These are phyloP conservation scores for Paramecium caudatum DNA, from an alignment of 73 alveolate species.

Conservation along the genomic window DNA sequence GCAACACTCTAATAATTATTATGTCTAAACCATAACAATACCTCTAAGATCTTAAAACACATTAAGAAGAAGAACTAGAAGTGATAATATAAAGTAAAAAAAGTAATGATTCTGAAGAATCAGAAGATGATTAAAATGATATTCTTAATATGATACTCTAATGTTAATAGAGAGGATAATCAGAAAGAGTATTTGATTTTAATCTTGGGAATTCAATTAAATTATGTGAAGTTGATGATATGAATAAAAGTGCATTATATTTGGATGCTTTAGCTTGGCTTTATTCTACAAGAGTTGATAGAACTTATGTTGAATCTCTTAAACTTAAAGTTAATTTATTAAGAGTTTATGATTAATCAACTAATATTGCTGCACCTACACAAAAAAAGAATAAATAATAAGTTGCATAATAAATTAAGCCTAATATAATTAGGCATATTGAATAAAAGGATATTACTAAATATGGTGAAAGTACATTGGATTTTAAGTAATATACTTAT, in stretches of 20 bases:
- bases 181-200: conserved; percentile 36
- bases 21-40: conserved; percentile 33
- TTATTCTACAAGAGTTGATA: conserved; percentile 17
- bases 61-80: conserved; percentile 43
- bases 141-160: conserved; percentile 19
- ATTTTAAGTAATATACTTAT: conserved; percentile 11
- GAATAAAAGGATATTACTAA: background rate
- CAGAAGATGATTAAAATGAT: conserved; percentile 28
- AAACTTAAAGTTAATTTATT: conserved; percentile 6
- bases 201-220: background rate
- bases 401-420: background rate
- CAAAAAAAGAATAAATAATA: conserved; percentile 6
- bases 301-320: conserved; percentile 23
- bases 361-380: conserved; percentile 1
- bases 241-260: conserved; percentile 46
- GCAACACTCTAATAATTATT: no score
- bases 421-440: background rate
- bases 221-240: conserved; percentile 12
- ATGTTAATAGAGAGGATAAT: background rate
- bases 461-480: conserved; percentile 36
- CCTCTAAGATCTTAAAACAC: conserved; percentile 29
- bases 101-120: background rate
- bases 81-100: background rate
- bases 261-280: conserved; percentile 56
- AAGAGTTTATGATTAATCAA: conserved; percentile 11